Evolutionary conservation across 2,329 filamentous ascomycete genomes (phyloP).

Genomic region (Hawksworthiomyces lignivorus): DNA sequence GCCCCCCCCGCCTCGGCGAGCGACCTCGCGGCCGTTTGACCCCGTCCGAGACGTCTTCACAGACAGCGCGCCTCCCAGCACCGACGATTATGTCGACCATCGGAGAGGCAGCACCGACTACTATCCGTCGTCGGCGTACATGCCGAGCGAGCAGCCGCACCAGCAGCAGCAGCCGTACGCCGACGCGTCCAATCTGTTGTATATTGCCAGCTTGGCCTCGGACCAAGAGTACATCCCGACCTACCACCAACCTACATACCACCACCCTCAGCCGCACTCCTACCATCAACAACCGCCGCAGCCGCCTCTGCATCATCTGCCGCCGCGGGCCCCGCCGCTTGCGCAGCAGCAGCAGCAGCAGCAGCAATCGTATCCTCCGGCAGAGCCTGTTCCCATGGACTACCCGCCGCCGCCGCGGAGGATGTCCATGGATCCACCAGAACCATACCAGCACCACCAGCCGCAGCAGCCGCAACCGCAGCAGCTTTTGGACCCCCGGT

Average conservation of each 20-base stretch:
- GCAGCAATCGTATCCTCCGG: slow-evolving; percentile 3
- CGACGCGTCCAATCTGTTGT: slow-evolving; percentile 9
- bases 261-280: no score
- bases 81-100: not conserved
- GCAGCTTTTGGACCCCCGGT: slow-evolving; percentile 14
- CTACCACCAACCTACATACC: not conserved
- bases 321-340: slow-evolving; percentile 5
- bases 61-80: slow-evolving; percentile 18
- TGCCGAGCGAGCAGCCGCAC: slow-evolving; percentile 13
- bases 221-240: slow-evolving; percentile 10
- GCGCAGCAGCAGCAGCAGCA: slow-evolving; percentile 3
- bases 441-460: slow-evolving; percentile 8
- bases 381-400: not conserved
- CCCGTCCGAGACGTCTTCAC: slow-evolving; percentile 35
- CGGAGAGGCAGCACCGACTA: slow-evolving; percentile 1
- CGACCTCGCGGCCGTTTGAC: slow-evolving; percentile 33
- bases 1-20: slow-evolving; percentile 5
- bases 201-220: slow-evolving; percentile 11
- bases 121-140: not conserved
- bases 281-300: not conserved
- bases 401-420: slow-evolving; percentile 5
- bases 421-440: slow-evolving; percentile 8
- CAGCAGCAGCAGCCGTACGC: slow-evolving; percentile 12
- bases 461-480: not conserved
- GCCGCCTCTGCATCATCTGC: slow-evolving; percentile 4